Base-by-base conservation (phyloP, 2,329 filamentous ascomycete genomes). In the Diaporthe velutina region DNA sequence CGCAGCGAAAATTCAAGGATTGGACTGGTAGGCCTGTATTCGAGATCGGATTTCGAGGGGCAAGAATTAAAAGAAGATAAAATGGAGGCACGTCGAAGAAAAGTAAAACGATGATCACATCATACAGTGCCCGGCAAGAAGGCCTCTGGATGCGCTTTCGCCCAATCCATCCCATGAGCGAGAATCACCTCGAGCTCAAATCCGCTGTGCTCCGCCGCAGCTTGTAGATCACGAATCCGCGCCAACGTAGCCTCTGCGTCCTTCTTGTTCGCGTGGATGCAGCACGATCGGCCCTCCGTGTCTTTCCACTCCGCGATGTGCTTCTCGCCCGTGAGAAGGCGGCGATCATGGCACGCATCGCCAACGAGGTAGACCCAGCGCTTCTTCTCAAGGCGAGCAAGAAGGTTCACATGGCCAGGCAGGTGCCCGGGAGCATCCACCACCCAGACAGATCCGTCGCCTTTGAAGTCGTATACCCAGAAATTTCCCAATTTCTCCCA, bases 291-390 rank as follows among this genome's bases (percentile, higher is more conserved):
- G 1, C 88, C 87, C 30, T 80, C 80, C 3, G 83, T 83, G 76
- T 88, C 85, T 61, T 85, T 82, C 80, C 87, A 90, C 71, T 85
- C 79, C 2, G 88, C 89, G 70, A 91, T 88, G 0, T 82, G 85
- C 76, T 84, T 88, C 78, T 90, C 88, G 0, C 88, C 87, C 1
- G 80, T 85, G 79, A 90, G 79, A 3, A 90, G 83, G 52, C 89
- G 79, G 0, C 81, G 80, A 78, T 90, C 88, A 77, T 91, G 89
- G 75, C 86, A 90, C 42, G 86, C 86, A 77, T 91, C 89, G 0
- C 88, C 89, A 10, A 84, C 86, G 0, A 91, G 83, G 77, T 86
- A 87, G 1, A 89, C 81, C 82, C 86, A 89, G 52, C 83, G 83
- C 58, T 77, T 73, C 6, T 82, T 79, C 0, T 78, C 83, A 0